Evolutionary conservation across 192 early-diverging fungal genomes (phyloP).

Genomic region (Phlyctochytrium bullatum): DNA sequence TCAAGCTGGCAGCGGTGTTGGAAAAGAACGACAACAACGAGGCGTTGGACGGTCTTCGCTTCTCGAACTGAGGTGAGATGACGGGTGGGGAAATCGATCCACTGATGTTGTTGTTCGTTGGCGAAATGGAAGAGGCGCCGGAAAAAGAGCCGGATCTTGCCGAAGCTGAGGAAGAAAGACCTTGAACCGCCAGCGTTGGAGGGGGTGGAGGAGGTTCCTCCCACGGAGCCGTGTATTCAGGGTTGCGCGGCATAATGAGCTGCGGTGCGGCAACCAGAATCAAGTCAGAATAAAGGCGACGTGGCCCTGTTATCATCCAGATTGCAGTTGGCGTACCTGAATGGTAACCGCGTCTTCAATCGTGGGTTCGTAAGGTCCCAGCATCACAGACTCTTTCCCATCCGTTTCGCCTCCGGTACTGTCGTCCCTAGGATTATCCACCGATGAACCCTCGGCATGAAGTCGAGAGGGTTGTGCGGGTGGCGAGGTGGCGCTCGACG

Average conservation of each 20-base stretch:
- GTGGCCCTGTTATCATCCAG: too few relatives aligned
- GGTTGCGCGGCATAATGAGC: neutral
- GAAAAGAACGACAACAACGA: neutral
- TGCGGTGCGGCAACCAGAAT: too few relatives aligned
- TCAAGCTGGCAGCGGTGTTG: conserved; percentile 8
- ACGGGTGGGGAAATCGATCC: too few relatives aligned
- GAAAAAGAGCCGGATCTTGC: too few relatives aligned
- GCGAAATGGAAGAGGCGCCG: too few relatives aligned
- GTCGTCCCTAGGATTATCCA: too few relatives aligned
- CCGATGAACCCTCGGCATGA: neutral
- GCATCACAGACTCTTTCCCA: neutral
- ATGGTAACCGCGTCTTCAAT: conserved; percentile 29
- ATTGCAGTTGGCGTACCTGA: too few relatives aligned
- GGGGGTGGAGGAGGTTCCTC: neutral
- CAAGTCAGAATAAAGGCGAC: too few relatives aligned
- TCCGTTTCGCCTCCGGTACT: too few relatives aligned
- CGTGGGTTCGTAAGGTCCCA: conserved; percentile 26
- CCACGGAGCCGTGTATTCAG: neutral
- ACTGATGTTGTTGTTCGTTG: too few relatives aligned
- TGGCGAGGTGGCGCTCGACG: neutral
- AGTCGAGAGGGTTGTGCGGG: neutral
- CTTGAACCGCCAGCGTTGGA: neutral
- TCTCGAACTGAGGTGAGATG: too few relatives aligned
- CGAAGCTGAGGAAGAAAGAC: too few relatives aligned
- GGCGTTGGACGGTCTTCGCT: neutral